Evolutionary conservation across 305 asterid species (phyloP), one percentile per base, ranked within the genome.

Genomic region (Caryopteris hybrid): DNA sequence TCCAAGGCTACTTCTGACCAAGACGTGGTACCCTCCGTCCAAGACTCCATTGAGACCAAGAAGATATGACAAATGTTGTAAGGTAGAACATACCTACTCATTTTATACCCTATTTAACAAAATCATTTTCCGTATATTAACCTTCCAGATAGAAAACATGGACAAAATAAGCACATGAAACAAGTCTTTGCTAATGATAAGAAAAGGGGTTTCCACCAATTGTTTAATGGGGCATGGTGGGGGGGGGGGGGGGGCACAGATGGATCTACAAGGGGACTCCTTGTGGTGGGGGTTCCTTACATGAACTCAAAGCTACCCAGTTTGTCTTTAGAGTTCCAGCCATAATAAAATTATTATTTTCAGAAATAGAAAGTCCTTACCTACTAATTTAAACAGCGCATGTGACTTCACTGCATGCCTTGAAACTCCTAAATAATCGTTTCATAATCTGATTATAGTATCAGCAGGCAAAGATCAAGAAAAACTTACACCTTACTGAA

Each of bases 401-500:
- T 52, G 25, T 67, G 23, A 70, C 41, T 34, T 25, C 58, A 27
- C 14, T 16, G 57, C 56, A 73, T 50, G 64, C 65, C 56, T 58
- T 39, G 50, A 73, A 39, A 64, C 41, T 16, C 27, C 8, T 3
- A 52, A 61, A 38, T 66, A 62, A 50, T 48, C 38, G 29, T 41
- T 64, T 69, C 59, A 34, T 17, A 31, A 54, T 38, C 77, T 14
- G 34, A 33, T 38, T 66, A 52, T 60, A 45, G 43, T 31, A 62
- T 53, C 43, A 48, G 54, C 62, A 60, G 65, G 64, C 66, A 71
- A 68, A 55, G 61, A 63, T 67, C 70, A 61, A 75, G 87, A 78
- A 76, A 46, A 67, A 85, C 96, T 91, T 87, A 89, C 98, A 84
- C 95, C 80, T 88, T 78, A 68, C 51, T 81, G 90, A 91, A 87